phyloP scores from a whole-genome alignment of 306 rosid genomes.

The Vigna mungo region DNA sequence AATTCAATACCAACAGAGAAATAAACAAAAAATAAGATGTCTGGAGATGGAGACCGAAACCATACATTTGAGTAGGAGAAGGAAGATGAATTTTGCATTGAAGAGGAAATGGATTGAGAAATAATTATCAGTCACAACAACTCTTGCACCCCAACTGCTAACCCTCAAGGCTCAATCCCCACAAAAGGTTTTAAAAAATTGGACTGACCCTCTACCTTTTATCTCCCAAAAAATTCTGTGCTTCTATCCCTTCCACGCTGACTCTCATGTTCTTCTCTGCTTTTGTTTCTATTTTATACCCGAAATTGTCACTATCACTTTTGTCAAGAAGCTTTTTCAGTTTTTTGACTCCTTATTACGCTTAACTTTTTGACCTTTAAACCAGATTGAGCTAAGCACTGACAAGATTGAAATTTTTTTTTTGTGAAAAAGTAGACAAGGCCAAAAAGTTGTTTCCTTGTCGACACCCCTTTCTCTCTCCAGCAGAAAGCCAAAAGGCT shows the following conservation, averaged over 20 bases:
- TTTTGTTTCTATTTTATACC: not conserved
- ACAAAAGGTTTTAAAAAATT: not conserved
- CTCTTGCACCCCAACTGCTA: conserved; percentile 45
- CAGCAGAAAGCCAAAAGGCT: conserved; percentile 29
- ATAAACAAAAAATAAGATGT: conserved; percentile 10
- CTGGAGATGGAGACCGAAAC: not conserved
- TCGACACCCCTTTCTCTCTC: conserved; percentile 66
- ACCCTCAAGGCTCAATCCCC: conserved; percentile 46
- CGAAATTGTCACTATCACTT: conserved; percentile 52
- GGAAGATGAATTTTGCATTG: conserved; percentile 48
- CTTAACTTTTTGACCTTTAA: conserved; percentile 54
- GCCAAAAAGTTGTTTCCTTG: conserved; percentile 61
- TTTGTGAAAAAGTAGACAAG: conserved; percentile 46
- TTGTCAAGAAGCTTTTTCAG: conserved; percentile 40
- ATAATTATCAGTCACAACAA: conserved; percentile 49
- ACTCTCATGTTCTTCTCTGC: conserved; percentile 30
- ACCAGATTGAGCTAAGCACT: conserved; percentile 57
- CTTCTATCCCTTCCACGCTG: conserved; percentile 35
- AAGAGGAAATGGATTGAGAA: conserved; percentile 50
- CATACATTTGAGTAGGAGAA: conserved; percentile 61
- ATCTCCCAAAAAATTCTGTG: conserved; percentile 36
- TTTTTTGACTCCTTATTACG: conserved; percentile 24
- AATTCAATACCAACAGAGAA: conserved; percentile 18
- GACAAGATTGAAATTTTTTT: conserved; percentile 49
- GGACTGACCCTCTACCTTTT: conserved; percentile 11